These are phyloP conservation scores for Colletotrichum australisinense DNA, from an alignment of 2,329 filamentous ascomycete species.

Conservation along the genomic window DNA sequence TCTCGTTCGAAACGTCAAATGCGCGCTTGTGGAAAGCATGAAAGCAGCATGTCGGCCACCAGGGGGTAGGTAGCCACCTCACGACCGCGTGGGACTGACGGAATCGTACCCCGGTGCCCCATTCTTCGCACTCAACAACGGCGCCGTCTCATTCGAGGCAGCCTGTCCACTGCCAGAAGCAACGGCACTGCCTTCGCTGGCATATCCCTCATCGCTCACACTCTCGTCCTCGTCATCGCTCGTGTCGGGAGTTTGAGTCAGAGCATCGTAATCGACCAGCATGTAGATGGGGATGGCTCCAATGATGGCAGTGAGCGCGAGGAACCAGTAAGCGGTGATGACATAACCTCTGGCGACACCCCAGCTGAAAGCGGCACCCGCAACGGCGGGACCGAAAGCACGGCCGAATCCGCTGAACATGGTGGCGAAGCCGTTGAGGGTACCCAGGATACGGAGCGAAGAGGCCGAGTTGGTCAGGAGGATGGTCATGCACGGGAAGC, in stretches of 20 bases:
- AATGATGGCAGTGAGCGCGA: slow-evolving; percentile 72
- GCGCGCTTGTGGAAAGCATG: not conserved
- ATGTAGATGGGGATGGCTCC: slow-evolving; percentile 80
- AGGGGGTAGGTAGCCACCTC: not conserved
- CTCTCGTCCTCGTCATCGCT: slow-evolving; percentile 47
- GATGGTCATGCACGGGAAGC: slow-evolving; percentile 91
- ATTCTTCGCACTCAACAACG: slow-evolving; percentile 19
- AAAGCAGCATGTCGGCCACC: not conserved
- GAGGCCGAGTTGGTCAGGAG: slow-evolving; percentile 90
- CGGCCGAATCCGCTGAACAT: slow-evolving; percentile 84
- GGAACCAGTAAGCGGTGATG: slow-evolving; percentile 83
- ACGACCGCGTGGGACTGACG: slow-evolving; percentile 19
- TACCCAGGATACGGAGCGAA: slow-evolving; percentile 85
- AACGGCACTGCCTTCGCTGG: slow-evolving; percentile 15
- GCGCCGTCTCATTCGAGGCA: slow-evolving; percentile 5
- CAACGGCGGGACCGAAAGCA: slow-evolving; percentile 80
- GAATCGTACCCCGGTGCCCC: slow-evolving; percentile 17
- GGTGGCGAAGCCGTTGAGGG: slow-evolving; percentile 92
- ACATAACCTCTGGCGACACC: slow-evolving; percentile 82
- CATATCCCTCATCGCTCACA: slow-evolving; percentile 39
- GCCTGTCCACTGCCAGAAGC: slow-evolving; percentile 6
- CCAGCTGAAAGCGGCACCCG: slow-evolving; percentile 79
- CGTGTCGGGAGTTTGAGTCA: slow-evolving; percentile 45
- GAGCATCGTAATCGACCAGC: slow-evolving; percentile 81
- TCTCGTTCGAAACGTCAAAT: not conserved